Evolutionary conservation across 2,329 filamentous ascomycete genomes (phyloP), one percentile per base, ranked within the genome.

Genomic region (Fusarium tupiense): DNA sequence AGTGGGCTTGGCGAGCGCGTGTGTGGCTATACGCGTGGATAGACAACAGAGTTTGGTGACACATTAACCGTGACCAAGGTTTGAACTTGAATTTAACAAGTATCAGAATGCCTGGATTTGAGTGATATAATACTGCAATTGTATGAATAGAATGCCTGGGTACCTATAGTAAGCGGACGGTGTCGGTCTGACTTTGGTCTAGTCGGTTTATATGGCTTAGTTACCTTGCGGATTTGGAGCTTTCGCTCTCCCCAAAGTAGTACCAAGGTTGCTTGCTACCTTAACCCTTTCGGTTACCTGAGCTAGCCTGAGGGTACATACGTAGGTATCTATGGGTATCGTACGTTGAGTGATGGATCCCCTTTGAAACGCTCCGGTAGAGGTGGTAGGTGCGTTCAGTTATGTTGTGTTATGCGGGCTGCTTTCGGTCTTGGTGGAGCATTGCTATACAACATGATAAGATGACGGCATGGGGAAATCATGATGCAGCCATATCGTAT

Each of bases 391-490:
- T 69, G 68, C 57, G 49, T 56, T 40, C 24, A 22, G 24, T 50
- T 68, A 38, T 38, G 44, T 53, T 59, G 35, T 44, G 62, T 20
- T 66, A 24, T 44, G 49, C 59, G 31, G 59, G 50, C 50, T 62
- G 50, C 31, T 46, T 67, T 52, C 60, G 53, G 29, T 53, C 26
- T 40, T 68, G 40, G 61, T 72, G 68, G 68, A 61, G 67, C 47
- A 53, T 56, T 68, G 53, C 57, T 52, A 38, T 73, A 46, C 57
- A 41, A 62, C 62, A 46, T 58, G 63, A 31, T 29, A 58, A 56
- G 60, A 67, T 75, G 73, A 75, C 73, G 73, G 73, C 66, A 75
- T 75, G 50, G 49, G 63, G 53, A 62, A 70, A 73, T 75, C 73
- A 75, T 71, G 66, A 65, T 75, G 73, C 73, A 62, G 71, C 59